phyloP scores from a whole-genome alignment of 192 early-diverging fungal genomes.

The Chytriomyces confervae region DNA sequence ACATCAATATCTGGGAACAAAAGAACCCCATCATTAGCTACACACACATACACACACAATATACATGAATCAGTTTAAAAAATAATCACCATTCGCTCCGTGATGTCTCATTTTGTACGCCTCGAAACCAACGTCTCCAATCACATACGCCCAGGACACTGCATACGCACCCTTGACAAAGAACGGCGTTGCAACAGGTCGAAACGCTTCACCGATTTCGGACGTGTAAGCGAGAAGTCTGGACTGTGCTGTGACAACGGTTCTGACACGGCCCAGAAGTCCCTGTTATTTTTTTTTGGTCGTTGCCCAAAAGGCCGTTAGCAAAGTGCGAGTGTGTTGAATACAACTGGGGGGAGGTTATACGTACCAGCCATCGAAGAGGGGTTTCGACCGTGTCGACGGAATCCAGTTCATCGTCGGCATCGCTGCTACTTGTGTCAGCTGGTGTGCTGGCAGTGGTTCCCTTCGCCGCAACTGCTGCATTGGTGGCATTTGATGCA shows the following conservation, averaged over 20 bases:
- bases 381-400: constrained; percentile 33
- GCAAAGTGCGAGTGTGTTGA: neutral
- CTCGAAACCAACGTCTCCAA: constrained; percentile 39
- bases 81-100: neutral
- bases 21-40: neutral
- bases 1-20: constrained; percentile 22
- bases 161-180: constrained; percentile 67
- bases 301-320: neutral
- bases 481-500: neutral
- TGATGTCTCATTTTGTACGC: constrained; percentile 31
- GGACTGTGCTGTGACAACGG: constrained; percentile 23
- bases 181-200: constrained; percentile 57
- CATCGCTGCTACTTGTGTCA: neutral
- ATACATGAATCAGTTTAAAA: neutral
- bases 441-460: neutral
- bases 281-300: constrained; percentile 8
- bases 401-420: neutral
- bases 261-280: constrained; percentile 30
- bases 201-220: constrained; percentile 70
- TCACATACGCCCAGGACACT: constrained; percentile 61
- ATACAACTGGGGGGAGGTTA: neutral
- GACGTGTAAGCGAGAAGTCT: constrained; percentile 60
- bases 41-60: no score
- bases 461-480: neutral
- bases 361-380: constrained; percentile 18